Evolutionary conservation across 1,284 basidiomycete species (phyloP).

Genomic region (Ustilago bromivora): DNA sequence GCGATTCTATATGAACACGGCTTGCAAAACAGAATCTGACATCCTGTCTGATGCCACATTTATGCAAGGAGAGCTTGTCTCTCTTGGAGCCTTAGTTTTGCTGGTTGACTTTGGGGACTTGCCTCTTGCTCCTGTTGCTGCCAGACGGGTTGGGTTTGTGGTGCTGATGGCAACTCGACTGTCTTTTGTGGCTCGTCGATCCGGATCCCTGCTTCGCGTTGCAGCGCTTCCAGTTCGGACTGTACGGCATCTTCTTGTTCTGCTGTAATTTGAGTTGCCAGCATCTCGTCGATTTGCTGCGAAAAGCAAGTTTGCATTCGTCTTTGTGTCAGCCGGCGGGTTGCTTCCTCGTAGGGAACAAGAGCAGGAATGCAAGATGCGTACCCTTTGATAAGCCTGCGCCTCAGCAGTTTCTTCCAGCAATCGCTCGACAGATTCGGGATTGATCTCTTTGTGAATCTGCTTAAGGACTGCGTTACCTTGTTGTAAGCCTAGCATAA

Average conservation of each 20-base stretch:
- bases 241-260: conserved; percentile 96
- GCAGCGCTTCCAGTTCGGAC: conserved; percentile 73
- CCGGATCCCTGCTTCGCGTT: conserved; percentile 42
- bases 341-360: background rate
- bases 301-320: background rate
- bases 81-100: conserved; percentile 22
- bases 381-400: conserved; percentile 85
- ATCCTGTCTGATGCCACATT: background rate
- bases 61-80: conserved; percentile 36
- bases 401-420: conserved; percentile 93
- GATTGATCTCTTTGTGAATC: conserved; percentile 91
- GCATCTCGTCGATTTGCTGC: conserved; percentile 90
- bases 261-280: conserved; percentile 82
- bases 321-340: background rate
- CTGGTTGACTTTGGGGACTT: conserved; percentile 15
- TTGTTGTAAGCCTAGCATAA: conserved; percentile 90
- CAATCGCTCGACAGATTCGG: conserved; percentile 91
- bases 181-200: conserved; percentile 20
- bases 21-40: background rate
- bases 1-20: background rate
- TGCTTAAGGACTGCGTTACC: conserved; percentile 92
- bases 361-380: conserved; percentile 50
- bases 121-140: conserved; percentile 15
- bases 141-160: conserved; percentile 39
- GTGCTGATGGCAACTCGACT: conserved; percentile 37